Evolutionary conservation across 371 early-diverging fungal species (phyloP), one percentile per base, ranked within the genome.

Genomic region (Syncephalis fuscata): DNA sequence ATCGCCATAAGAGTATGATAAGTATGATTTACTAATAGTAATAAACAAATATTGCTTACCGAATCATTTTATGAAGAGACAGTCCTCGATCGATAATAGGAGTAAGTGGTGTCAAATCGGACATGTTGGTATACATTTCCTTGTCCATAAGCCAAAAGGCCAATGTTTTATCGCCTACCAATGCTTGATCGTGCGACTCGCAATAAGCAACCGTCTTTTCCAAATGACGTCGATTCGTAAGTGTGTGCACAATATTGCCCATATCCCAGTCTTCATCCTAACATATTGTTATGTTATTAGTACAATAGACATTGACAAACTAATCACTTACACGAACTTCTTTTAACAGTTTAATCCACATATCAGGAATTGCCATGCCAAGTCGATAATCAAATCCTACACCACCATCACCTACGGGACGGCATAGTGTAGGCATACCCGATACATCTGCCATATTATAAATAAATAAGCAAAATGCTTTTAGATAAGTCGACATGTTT

Each of bases 61-160:
- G 71, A 55, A 93, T 93, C 85, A 95, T 77, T 65, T 95, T 95
- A 67, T 95, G 96, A 54, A 95, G 60, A 15, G 92, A 74, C 42
- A 95, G 58, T 32, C 96, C 96, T 45, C 96, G 85, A 58, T 92
- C 92, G 59, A 95, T 85, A 16, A 86, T 73, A 3, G 92, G 84
- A 10, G 96, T 92, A 41, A 78, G 57, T 20, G 73, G 73, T 1
- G 80, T 73, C 38, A 85, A 44, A 49, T 81, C 82, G 42, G 86
- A 85, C 96, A 95, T 95, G 63, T 81, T 62, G 19, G 78, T 79
- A 62, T 95, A 95, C 96, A 95, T 95, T 63, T 95, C 94, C 68
- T 85, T 85, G 66, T 95, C 96, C 96, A 95, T 95, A 43, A 95
- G 63, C 96, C 96, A 95, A 64, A 95, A 95, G 1, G 94, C 96